phyloP scores from a whole-genome alignment of 495 filamentous ascomycete genomes.

The Penicillium pancosmium region DNA sequence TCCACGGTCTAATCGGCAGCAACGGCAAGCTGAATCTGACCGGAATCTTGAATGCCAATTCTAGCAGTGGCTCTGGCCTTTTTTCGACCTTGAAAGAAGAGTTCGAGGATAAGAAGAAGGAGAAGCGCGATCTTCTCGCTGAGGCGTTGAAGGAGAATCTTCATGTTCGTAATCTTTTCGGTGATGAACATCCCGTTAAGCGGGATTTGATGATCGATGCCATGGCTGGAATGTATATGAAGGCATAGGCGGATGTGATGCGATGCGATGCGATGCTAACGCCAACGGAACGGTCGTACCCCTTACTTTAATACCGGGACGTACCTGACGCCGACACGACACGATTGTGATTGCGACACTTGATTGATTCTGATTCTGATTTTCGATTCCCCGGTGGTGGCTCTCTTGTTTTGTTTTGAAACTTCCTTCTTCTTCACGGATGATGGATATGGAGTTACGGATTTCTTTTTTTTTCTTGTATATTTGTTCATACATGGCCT shows the following conservation, averaged over 20 bases:
- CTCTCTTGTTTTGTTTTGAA: neutral
- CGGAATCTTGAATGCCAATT: conserved; percentile 9
- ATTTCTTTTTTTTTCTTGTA: conserved; percentile 6
- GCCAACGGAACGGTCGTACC: neutral
- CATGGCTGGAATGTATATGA: conserved; percentile 11
- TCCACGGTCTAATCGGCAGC: conserved; percentile 25
- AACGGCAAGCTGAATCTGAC: conserved; percentile 13
- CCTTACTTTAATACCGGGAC: conserved; percentile 4
- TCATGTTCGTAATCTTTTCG: conserved; percentile 17
- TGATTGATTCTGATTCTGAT: conserved; percentile 7
- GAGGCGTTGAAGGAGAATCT: conserved; percentile 20
- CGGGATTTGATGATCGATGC: conserved; percentile 20
- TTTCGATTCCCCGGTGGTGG: conserved; percentile 16
- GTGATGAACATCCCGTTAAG: conserved; percentile 22
- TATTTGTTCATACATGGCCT: conserved; percentile 9
- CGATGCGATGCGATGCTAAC: too few relatives aligned
- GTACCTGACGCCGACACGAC: conserved; percentile 20
- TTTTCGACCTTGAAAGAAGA: conserved; percentile 12
- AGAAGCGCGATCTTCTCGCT: neutral
- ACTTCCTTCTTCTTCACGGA: neutral
- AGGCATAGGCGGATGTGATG: neutral
- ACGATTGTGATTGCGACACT: conserved; percentile 24
- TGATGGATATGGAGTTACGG: conserved; percentile 14
- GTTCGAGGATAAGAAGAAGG: neutral
- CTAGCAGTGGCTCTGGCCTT: conserved; percentile 3